Conservation (phyloP, 2,329 filamentous ascomycete species). For the Alternaria rosae region DNA sequence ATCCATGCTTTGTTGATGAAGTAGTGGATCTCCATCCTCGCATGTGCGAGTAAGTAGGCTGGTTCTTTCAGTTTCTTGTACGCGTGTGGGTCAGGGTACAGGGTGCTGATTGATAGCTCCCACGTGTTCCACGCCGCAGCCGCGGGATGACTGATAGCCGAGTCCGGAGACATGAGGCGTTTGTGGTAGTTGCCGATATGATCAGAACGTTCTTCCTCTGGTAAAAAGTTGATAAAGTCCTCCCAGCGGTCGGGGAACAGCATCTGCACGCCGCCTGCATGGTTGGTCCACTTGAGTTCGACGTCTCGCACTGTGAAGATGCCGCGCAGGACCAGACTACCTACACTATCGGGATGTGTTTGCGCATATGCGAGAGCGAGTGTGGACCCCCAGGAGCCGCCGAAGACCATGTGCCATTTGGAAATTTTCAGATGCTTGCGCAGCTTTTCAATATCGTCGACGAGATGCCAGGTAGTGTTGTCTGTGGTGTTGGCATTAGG, state of each 20-base stretch:
- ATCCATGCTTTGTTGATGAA: constrained; percentile 54
- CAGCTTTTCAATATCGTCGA: constrained; percentile 56
- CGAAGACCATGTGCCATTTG: constrained; percentile 58
- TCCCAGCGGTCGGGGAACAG: constrained; percentile 54
- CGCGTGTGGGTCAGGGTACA: constrained; percentile 31
- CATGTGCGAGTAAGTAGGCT: constrained; percentile 45
- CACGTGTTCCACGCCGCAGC: constrained; percentile 49
- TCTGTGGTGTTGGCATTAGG: constrained; percentile 52
- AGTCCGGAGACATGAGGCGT: constrained; percentile 47
- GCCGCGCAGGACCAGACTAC: constrained; percentile 53
- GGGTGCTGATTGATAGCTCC: constrained; percentile 43
- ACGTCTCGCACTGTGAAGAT: constrained; percentile 50
- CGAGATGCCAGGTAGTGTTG: constrained; percentile 56
- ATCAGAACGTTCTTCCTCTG: constrained; percentile 49
- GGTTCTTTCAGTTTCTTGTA: constrained; percentile 40
- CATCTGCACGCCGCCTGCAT: constrained; percentile 36
- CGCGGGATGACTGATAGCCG: constrained; percentile 36
- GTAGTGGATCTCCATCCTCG: constrained; percentile 55
- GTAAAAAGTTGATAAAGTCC: constrained; percentile 46
- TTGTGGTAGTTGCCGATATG: constrained; percentile 52
- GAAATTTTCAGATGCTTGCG: constrained; percentile 52
- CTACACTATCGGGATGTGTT: constrained; percentile 49
- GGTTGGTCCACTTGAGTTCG: constrained; percentile 50
- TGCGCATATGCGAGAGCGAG: constrained; percentile 56
- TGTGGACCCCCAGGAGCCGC: constrained; percentile 59